A percentile compares a stretch with the other conserved stretches of the same genome.
Conservation (phyloP, 2,329 filamentous ascomycete species). For the Chaetothyriales sp. region DNA sequence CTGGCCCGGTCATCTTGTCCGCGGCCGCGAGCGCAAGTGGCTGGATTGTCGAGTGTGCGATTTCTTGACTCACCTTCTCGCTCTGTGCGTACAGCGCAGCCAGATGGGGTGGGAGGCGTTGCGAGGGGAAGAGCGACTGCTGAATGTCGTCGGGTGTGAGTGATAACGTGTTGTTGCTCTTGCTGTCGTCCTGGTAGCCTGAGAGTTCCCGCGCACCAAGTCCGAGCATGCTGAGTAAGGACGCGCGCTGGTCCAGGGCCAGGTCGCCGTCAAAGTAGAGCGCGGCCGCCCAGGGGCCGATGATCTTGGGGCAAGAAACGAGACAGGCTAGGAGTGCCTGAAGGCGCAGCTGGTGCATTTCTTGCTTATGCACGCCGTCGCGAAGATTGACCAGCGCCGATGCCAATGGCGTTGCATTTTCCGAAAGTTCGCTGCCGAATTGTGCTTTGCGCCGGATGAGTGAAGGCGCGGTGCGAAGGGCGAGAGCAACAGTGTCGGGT, state of each 20-base stretch:
- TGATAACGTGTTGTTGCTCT: conserved; percentile 21
- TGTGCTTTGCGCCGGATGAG: conserved; percentile 79
- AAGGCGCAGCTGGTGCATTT: conserved; percentile 59
- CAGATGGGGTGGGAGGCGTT: conserved; percentile 58
- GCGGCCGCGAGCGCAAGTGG: conserved; percentile 73
- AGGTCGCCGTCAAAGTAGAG: conserved; percentile 88
- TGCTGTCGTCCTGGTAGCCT: conserved; percentile 47
- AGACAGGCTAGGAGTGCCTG: conserved; percentile 74
- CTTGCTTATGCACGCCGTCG: conserved; percentile 41
- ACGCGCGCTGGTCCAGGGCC: conserved; percentile 69
- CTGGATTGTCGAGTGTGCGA: conserved; percentile 61
- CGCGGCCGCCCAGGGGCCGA: conserved; percentile 72
- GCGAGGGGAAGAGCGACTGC: conserved; percentile 56
- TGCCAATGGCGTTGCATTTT: conserved; percentile 71
- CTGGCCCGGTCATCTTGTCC: conserved; percentile 64
- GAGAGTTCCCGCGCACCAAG: conserved; percentile 73
- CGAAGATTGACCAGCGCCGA: conserved; percentile 57
- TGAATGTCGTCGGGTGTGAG: not conserved
- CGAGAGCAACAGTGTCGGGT: conserved; percentile 71
- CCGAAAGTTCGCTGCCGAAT: conserved; percentile 76
- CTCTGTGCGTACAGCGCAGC: conserved; percentile 62
- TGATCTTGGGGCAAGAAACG: conserved; percentile 57
- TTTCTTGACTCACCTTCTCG: conserved; percentile 50
- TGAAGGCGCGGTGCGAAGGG: conserved; percentile 58
- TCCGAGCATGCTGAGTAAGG: conserved; percentile 69